phyloP scores from a whole-genome alignment of 768 basidiomycete genomes.

The Mrakia frigida region DNA sequence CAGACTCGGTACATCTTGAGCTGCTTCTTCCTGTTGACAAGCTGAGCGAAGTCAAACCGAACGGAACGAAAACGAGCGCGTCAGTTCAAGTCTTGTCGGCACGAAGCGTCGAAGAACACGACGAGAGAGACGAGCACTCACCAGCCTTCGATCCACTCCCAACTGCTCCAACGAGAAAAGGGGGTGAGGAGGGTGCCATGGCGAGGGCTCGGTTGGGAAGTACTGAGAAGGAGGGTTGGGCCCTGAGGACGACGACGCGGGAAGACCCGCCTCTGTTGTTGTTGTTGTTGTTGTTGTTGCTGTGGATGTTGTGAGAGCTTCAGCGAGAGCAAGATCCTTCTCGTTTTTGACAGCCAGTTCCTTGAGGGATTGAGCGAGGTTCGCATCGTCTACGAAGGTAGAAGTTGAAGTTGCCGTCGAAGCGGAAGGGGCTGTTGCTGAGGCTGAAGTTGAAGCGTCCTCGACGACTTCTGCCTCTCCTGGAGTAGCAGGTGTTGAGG shows the following conservation, averaged over 20 bases:
- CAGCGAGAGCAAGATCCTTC: too few species aligned
- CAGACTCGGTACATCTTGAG: conserved; percentile 81
- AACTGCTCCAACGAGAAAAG: conserved; percentile 77
- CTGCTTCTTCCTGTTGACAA: conserved; percentile 89
- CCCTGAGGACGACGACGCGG: conserved; percentile 25
- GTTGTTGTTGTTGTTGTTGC: conserved; percentile 15
- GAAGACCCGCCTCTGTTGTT: conserved; percentile 1
- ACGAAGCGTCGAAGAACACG: background rate
- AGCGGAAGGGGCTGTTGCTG: too few species aligned
- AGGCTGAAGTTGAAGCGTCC: conserved; percentile 9
- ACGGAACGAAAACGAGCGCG: background rate
- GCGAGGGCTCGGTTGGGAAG: conserved; percentile 11
- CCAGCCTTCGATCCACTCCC: conserved; percentile 78
- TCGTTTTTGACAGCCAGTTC: background rate
- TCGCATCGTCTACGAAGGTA: background rate
- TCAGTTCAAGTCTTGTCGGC: background rate
- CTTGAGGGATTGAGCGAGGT: conserved; percentile 7
- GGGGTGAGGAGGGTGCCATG: conserved; percentile 50
- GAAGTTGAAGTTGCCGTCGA: conserved; percentile 25
- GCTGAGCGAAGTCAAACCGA: conserved; percentile 36
- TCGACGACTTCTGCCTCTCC: too few species aligned
- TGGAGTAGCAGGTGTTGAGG: conserved; percentile 6
- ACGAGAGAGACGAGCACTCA: conserved; percentile 32
- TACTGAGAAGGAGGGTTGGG: background rate
- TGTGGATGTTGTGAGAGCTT: background rate